Evolutionary conservation across 345 rosid species (phyloP).

Genomic region (Hibiscus mutabilis): DNA sequence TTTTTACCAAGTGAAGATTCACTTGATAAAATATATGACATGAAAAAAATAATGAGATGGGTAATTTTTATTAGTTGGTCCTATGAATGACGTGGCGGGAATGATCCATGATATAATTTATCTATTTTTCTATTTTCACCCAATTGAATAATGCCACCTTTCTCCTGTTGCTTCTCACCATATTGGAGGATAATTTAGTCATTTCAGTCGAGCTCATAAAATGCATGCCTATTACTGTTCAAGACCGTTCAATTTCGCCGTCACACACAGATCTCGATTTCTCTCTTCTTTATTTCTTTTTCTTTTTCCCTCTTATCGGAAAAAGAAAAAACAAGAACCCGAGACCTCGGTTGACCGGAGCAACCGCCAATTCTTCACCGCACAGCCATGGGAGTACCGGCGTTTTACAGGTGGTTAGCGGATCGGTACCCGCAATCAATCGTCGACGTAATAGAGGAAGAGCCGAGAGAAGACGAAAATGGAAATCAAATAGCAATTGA

Average conservation of each 20-base stretch:
- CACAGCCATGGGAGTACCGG: conserved; percentile 84
- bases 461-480: conserved; percentile 32
- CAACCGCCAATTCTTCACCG: background rate
- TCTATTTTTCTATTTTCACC: too few species aligned
- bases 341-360: background rate
- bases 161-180: background rate
- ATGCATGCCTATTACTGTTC: background rate
- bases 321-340: background rate
- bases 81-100: too few species aligned
- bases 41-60: too few species aligned
- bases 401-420: conserved; percentile 92
- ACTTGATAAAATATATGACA: too few species aligned
- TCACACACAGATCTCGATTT: conserved; percentile 7
- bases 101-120: too few species aligned
- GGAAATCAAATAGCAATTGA: conserved; percentile 48
- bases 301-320: background rate
- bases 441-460: conserved; percentile 75
- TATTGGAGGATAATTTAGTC: background rate
- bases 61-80: too few species aligned
- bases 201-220: background rate
- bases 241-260: background rate
- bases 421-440: conserved; percentile 87
- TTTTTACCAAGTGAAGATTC: too few species aligned
- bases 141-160: background rate
- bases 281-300: background rate